These are phyloP conservation scores for Mycena belliarum DNA, from an alignment of 768 basidiomycete genomes.

Conservation along the genomic window DNA sequence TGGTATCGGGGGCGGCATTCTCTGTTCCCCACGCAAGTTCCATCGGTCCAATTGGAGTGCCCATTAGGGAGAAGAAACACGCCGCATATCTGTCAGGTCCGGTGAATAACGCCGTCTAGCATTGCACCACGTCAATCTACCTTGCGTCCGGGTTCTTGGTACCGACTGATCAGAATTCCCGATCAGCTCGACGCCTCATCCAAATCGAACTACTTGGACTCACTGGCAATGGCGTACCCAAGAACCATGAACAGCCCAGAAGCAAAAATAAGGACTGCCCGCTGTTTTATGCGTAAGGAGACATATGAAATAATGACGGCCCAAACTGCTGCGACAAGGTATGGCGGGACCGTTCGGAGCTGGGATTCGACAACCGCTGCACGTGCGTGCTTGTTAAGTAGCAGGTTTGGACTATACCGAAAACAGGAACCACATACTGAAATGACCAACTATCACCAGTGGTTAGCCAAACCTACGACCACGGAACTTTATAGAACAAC, in stretches of 20 bases:
- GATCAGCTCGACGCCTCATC: neutral
- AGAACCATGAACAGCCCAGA: slow-evolving; percentile 40
- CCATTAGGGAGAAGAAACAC: slow-evolving; percentile 45
- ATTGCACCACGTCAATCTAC: neutral
- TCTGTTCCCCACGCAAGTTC: slow-evolving; percentile 49
- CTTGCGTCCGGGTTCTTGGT: slow-evolving; percentile 43
- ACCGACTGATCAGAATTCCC: slow-evolving; percentile 4
- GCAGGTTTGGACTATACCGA: neutral
- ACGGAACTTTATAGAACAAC: too few relatives aligned
- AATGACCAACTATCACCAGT: slow-evolving; percentile 34
- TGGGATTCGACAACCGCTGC: slow-evolving; percentile 46
- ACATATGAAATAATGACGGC: slow-evolving; percentile 35
- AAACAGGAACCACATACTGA: slow-evolving; percentile 27
- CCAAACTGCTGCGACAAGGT: slow-evolving; percentile 43
- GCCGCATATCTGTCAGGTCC: slow-evolving; percentile 41
- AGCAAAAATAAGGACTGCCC: slow-evolving; percentile 35
- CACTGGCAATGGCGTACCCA: slow-evolving; percentile 46
- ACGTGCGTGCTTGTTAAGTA: neutral
- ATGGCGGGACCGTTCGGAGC: slow-evolving; percentile 51
- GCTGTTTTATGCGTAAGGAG: slow-evolving; percentile 38
- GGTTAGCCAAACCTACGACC: too few relatives aligned
- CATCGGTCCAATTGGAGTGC: slow-evolving; percentile 41
- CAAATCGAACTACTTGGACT: neutral
- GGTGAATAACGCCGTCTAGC: neutral
- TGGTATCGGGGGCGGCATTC: slow-evolving; percentile 51